Conservation (phyloP, 805 yeast species). For the Candida coquimbonensis region DNA sequence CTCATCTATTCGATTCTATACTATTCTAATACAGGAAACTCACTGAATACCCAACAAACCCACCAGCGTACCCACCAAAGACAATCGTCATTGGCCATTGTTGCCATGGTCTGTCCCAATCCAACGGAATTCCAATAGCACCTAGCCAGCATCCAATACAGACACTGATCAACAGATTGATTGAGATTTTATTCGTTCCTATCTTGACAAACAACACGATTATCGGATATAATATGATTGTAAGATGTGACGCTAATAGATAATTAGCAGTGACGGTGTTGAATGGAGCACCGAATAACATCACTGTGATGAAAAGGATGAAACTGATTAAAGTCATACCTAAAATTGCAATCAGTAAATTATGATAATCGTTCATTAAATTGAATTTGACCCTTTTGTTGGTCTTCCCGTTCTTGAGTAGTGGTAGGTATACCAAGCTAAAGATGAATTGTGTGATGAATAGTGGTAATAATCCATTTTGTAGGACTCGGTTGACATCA, state of each 20-base stretch:
- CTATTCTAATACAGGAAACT: background rate
- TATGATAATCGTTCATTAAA: background rate
- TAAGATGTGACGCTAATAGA: constrained; percentile 53
- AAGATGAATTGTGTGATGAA: background rate
- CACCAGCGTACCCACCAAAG: constrained; percentile 73
- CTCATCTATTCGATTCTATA: too few relatives aligned
- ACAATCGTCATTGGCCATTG: constrained; percentile 88
- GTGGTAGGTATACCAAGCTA: background rate
- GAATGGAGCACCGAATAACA: constrained; percentile 80
- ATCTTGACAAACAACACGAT: constrained; percentile 47
- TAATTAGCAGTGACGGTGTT: constrained; percentile 50
- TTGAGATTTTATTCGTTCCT: constrained; percentile 28
- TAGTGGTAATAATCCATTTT: background rate
- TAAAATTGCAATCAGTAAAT: constrained; percentile 1
- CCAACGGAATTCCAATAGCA: constrained; percentile 88
- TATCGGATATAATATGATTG: constrained; percentile 56
- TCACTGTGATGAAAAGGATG: constrained; percentile 27
- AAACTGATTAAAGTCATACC: background rate
- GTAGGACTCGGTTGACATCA: background rate
- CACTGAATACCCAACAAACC: constrained; percentile 47
- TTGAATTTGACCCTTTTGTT: background rate
- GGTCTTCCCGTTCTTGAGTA: background rate
- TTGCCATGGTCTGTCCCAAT: constrained; percentile 98
- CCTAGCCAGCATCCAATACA: constrained; percentile 84
- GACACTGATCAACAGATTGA: constrained; percentile 27